Evolutionary conservation across 2,329 filamentous ascomycete species (phyloP).

Genomic region (Ceratocystis cubensis): DNA sequence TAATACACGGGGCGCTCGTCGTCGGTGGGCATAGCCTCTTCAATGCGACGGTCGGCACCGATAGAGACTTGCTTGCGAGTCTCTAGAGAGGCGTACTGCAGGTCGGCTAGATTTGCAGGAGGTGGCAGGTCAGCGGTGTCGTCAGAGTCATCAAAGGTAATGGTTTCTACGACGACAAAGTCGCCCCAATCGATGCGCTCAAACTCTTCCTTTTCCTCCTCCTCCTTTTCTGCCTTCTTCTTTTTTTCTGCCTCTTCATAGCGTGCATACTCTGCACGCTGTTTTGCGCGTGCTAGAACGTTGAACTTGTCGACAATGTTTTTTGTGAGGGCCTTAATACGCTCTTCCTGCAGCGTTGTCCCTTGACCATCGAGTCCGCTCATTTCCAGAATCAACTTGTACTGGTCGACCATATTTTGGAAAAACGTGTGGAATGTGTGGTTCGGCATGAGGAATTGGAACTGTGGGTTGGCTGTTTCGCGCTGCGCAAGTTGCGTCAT

Average conservation of each 20-base stretch:
- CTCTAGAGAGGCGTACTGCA: conserved; percentile 88
- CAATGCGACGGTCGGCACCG: conserved; percentile 68
- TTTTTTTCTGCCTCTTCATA: conserved; percentile 74
- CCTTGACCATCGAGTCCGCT: conserved; percentile 53
- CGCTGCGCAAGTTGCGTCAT: conserved; percentile 81
- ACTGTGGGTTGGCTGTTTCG: conserved; percentile 83
- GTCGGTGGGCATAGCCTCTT: conserved; percentile 85
- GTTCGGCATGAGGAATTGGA: conserved; percentile 88
- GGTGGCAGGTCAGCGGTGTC: conserved; percentile 76
- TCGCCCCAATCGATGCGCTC: conserved; percentile 96
- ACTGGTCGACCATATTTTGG: conserved; percentile 83
- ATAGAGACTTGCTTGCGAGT: conserved; percentile 88
- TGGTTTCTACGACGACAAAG: conserved; percentile 90
- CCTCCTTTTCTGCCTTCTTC: conserved; percentile 77
- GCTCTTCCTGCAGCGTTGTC: conserved; percentile 57
- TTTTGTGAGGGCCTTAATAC: conserved; percentile 57
- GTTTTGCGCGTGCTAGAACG: conserved; percentile 65
- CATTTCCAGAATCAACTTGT: conserved; percentile 62
- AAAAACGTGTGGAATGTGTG: conserved; percentile 97
- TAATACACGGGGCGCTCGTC: conserved; percentile 31
- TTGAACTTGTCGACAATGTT: conserved; percentile 71
- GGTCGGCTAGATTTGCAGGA: conserved; percentile 76
- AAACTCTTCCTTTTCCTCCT: conserved; percentile 63
- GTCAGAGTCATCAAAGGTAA: conserved; percentile 80
- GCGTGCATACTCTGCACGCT: conserved; percentile 77